These are phyloP conservation scores for Colletotrichum sp. DNA, from an alignment of 2,329 filamentous ascomycete species.

Conservation along the genomic window DNA sequence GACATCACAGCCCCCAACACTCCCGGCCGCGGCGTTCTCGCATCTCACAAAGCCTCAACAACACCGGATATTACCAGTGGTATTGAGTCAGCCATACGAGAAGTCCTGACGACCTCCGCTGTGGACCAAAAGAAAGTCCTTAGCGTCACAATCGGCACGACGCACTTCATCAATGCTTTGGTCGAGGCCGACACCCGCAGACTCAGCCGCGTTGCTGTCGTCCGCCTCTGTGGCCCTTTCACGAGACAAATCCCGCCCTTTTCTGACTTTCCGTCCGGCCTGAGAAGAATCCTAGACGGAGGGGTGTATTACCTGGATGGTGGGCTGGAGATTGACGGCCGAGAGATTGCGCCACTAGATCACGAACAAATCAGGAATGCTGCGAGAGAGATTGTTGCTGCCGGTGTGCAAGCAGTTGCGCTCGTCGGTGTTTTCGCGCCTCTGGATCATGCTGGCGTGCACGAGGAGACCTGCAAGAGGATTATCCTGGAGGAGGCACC, in stretches of 20 bases:
- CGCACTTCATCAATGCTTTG: conserved; percentile 55
- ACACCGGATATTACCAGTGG: conserved; percentile 56
- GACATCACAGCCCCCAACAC: conserved; percentile 40
- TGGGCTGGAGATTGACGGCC: conserved; percentile 53
- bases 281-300: conserved; percentile 46
- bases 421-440: conserved; percentile 53
- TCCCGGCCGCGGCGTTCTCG: conserved; percentile 45
- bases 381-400: conserved; percentile 35
- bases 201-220: conserved; percentile 49
- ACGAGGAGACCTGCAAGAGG: conserved; percentile 47
- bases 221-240: conserved; percentile 51
- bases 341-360: conserved; percentile 44
- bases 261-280: conserved; percentile 46
- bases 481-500: conserved; percentile 42
- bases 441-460: conserved; percentile 43
- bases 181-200: conserved; percentile 48
- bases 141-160: conserved; percentile 56
- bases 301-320: conserved; percentile 47
- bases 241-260: conserved; percentile 50
- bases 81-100: conserved; percentile 49
- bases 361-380: conserved; percentile 39
- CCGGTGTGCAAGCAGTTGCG: conserved; percentile 42
- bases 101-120: conserved; percentile 42
- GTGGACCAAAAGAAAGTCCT: conserved; percentile 43
- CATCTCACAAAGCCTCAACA: conserved; percentile 54